These are phyloP conservation scores for Cryphonectria nitschkei DNA, from an alignment of 2,329 filamentous ascomycete genomes.

Conservation along the genomic window DNA sequence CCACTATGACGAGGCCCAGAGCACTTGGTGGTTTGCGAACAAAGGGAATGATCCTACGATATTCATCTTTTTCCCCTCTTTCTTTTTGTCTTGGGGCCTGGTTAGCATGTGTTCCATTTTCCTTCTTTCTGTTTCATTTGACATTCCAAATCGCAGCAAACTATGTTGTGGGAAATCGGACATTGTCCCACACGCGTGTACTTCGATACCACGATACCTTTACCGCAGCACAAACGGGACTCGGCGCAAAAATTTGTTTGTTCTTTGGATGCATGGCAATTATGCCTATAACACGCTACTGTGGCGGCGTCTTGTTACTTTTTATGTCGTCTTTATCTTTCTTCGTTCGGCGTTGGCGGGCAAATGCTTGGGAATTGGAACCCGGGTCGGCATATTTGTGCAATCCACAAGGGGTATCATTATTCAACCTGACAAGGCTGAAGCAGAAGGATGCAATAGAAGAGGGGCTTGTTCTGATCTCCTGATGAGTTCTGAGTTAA, in stretches of 20 bases:
- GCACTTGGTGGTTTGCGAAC: not conserved
- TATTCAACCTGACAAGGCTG: not conserved
- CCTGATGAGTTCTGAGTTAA: not conserved
- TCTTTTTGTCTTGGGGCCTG: not conserved
- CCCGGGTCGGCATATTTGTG: not conserved
- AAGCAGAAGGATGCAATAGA: not conserved
- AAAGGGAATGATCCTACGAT: not conserved
- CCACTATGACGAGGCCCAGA: not conserved
- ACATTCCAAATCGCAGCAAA: not conserved
- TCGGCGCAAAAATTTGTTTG: not conserved
- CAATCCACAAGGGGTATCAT: not conserved
- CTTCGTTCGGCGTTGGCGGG: not conserved
- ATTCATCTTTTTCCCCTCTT: not conserved
- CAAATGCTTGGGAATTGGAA: not conserved
- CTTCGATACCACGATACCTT: slow-evolving; percentile 4
- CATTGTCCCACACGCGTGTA: not conserved
- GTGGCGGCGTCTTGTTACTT: not conserved
- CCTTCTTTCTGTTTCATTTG: not conserved
- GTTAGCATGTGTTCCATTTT: not conserved
- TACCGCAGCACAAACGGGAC: not conserved
- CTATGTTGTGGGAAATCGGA: not conserved
- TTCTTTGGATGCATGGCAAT: not conserved
- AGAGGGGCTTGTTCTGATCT: not conserved
- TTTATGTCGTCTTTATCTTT: too few relatives aligned
- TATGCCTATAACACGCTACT: not conserved